Conservation (phyloP, 352 stramenopile species). For the Nothophytophthora sp. region DNA sequence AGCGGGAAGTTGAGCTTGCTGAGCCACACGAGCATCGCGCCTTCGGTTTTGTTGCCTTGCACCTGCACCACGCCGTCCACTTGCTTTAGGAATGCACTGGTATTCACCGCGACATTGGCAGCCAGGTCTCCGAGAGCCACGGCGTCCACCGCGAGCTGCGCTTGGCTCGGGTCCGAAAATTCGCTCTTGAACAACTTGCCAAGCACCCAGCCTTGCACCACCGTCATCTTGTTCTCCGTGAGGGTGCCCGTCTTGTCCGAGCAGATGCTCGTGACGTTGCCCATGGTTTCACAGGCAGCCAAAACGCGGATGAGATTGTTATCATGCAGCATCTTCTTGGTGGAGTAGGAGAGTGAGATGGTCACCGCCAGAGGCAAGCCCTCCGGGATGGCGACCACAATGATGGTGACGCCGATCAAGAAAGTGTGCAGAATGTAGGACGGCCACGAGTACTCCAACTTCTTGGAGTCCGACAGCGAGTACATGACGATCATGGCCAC, state of each 20-base stretch:
- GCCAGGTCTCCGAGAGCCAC: slow-evolving; percentile 44
- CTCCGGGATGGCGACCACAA: slow-evolving; percentile 95
- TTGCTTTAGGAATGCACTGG: slow-evolving; percentile 74
- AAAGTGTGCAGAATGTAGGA: slow-evolving; percentile 93
- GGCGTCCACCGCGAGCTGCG: slow-evolving; percentile 34
- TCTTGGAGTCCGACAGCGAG: slow-evolving; percentile 54
- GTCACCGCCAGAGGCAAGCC: slow-evolving; percentile 93
- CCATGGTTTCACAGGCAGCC: slow-evolving; percentile 98
- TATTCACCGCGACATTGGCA: slow-evolving; percentile 71
- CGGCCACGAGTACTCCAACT: slow-evolving; percentile 66
- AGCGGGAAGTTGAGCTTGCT: slow-evolving; percentile 64
- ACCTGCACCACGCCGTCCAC: slow-evolving; percentile 35
- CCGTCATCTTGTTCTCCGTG: slow-evolving; percentile 98
- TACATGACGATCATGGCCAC: slow-evolving; percentile 88
- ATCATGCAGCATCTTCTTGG: slow-evolving; percentile 98
- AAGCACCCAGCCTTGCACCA: slow-evolving; percentile 90
- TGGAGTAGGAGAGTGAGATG: slow-evolving; percentile 95
- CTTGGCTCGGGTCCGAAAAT: slow-evolving; percentile 10
- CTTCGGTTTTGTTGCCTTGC: slow-evolving; percentile 86
- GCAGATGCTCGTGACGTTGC: slow-evolving; percentile 98
- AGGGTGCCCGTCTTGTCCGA: slow-evolving; percentile 98
- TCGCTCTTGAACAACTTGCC: slow-evolving; percentile 59
- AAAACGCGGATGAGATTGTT: slow-evolving; percentile 99
- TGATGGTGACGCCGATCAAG: slow-evolving; percentile 93
- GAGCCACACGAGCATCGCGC: slow-evolving; percentile 76